Base-by-base conservation (phyloP, 371 early-diverging fungal genomes). In the Apophysomyces elegans region DNA sequence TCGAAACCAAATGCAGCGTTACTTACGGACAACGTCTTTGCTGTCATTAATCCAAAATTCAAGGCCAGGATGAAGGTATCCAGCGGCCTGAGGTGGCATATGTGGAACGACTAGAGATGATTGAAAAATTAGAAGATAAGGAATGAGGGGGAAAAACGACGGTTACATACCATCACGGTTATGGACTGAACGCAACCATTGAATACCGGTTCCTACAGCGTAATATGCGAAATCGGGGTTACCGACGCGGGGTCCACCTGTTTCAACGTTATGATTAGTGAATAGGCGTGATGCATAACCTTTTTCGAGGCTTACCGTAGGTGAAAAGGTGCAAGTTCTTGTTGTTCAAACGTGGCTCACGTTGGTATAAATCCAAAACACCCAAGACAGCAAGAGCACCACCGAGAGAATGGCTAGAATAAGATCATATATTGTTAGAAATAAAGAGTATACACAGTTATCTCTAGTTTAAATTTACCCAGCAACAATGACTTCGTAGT, bases 341-440 rank as follows among this genome's bases (percentile, higher is more conserved):
- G 12, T 38, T 12, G 16, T 37, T 64, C 13, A 64, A 56, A 6
- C 39, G 11, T 6, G 37, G 32, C 2, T 56, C 35, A n/a, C 64
- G 64, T 35, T 64, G 64, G 32, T 64, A 64, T 11, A 64, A 45
- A 44, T 64, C 64, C 54, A 64, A 41, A 5, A 39, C 43, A 7
- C 59, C 36, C 14, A 71, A 32, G 1, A 67, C 36, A 5, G 71
- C 67, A 14, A 43, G 12, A 8, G 71, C 71, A 54, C 62, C 71
- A n/a, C 71, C 71, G n/a, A 71, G 62, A 2, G 71, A 71, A 59
- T 70, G 70, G 4, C 47, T 50, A 50, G 21, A 50, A 50, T 4
- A 50, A 21, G 21, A 2, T 11, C 21, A 5, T 18, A 21, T 21
- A 35, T 5, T 26, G 32, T 16, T 37, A 16, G 21, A 8, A 37